Evolutionary conservation across 768 basidiomycete genomes (phyloP), one percentile per base, ranked within the genome.

Genomic region (Kwoniella botswanensis): DNA sequence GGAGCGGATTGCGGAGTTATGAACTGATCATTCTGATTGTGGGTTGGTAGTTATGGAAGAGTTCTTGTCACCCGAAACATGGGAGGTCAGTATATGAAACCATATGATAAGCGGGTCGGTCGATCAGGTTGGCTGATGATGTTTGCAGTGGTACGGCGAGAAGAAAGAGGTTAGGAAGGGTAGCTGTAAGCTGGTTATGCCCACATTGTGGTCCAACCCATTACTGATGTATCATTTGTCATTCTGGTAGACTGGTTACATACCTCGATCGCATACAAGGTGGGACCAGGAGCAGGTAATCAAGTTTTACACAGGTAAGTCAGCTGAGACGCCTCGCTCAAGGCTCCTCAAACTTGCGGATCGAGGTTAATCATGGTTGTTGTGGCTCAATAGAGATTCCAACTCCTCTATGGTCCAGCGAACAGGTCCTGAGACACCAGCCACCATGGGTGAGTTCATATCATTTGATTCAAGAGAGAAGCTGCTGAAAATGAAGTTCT

Each of bases 181-280:
- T 9, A 62, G 69, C 26, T 74, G 69, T 73, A 50, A 55, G 72
- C 60, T 7, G n/a, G n/a, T n/a, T n/a, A n/a, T n/a, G n/a, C n/a
- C n/a, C n/a, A 54, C 12, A 17, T 9, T 12, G 13, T 29, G 9
- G 42, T 4, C 12, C 60, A 12, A 3, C 29, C 7, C 41, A 21
- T 12, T 5, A n/a, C 13, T 43, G n/a, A 43, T 61, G 43, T 13
- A 4, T 17, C 7, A 17, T 17, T 21, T 17, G 17, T 7, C 18
- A 13, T 43, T 7, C 11, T 12, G 42, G 13, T 54, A 73, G 72
- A 73, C 62, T 74, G 72, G 72, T 55, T 74, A 7, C 72, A 74
- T 65, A 74, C 72, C 17, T 65, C 64, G 24, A 74, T 74, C 43
- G 72, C 61, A 18, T 74, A 74, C 65, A 70, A 67, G 56, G 72